Evolutionary conservation across 768 basidiomycete genomes (phyloP), one percentile per base, ranked within the genome.

Genomic region (Phlegmacium glaucopus): DNA sequence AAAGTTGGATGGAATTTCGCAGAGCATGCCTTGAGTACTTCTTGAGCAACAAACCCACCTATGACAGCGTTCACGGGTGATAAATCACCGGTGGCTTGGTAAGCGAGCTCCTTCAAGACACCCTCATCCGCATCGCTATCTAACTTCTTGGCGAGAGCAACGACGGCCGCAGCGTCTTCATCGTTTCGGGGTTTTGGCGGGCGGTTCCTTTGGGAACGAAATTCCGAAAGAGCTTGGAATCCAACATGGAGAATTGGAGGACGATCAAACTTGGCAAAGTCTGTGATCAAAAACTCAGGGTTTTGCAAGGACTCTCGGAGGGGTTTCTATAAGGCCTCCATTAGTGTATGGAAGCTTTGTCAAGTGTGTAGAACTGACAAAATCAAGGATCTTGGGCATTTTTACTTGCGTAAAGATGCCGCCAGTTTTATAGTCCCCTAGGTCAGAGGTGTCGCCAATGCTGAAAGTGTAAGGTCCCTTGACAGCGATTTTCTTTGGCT

Each of bases 331-430:
- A 57, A 2, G 25, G 17, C 25, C 6, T 38, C 6, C 9, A 13
- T 41, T 26, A 45, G 41, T 13, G 38, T 32, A 51, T 26, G 32
- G n/a, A 46, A 49, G 17, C 9, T 37, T 34, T 27, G 15, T 32
- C 13, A 9, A 40, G 29, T 32, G 54, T 11, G 30, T 41, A 25
- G 13, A 18, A 77, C 93, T 61, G 58, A 97, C 95, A 60, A 97
- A 99, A 63, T 93, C 82, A 41, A 97, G 72, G 42, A 93, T 78
- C 71, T 95, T 98, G 9, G 96, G 96, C 93, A 97, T 95, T 72
- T 98, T 99, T 53, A 98, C 94, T 67, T 99, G 96, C 6, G 90
- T 93, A 65, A 97, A 99, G 51, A 94, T 87, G 30, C 96, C 96
- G 18, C 95, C 96, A 25, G 80, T 63, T 55, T 84, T 80, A 69